These are phyloP conservation scores for Starmerella floricola DNA, from an alignment of 805 yeast genomes.

Conservation along the genomic window DNA sequence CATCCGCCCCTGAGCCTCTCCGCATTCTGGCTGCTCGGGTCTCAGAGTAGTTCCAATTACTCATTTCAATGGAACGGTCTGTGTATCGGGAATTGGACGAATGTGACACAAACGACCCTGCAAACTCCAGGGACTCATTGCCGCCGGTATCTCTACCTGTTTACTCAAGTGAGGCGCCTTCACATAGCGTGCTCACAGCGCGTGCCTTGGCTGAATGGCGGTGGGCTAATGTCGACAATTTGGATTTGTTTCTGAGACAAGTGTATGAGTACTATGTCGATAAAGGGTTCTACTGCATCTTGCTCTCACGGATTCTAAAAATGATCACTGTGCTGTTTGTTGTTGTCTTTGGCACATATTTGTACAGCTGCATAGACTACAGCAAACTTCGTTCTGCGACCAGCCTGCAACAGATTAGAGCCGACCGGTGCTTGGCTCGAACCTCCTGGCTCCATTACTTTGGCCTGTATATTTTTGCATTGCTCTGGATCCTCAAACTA, in stretches of 20 bases:
- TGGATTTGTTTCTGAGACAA: conserved; percentile 75
- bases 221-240: conserved; percentile 92
- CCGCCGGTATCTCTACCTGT: background rate
- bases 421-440: conserved; percentile 38
- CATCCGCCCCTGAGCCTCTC: no score
- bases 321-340: conserved; percentile 67
- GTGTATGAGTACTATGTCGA: conserved; percentile 74
- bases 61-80: conserved; percentile 12
- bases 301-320: conserved; percentile 53
- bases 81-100: conserved; percentile 13
- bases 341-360: conserved; percentile 61
- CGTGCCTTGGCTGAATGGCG: conserved; percentile 78
- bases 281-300: conserved; percentile 72
- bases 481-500: conserved; percentile 32
- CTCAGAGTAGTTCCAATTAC: background rate
- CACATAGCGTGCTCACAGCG: conserved; percentile 34
- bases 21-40: no score
- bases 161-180: background rate
- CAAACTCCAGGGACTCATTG: background rate
- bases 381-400: conserved; percentile 31
- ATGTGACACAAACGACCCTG: background rate
- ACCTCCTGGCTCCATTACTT: conserved; percentile 42
- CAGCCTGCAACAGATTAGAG: conserved; percentile 33
- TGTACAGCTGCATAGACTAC: conserved; percentile 72
- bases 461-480: conserved; percentile 49